phyloP scores from a whole-genome alignment of 495 filamentous ascomycete genomes.

The Coniosporium apollinis region DNA sequence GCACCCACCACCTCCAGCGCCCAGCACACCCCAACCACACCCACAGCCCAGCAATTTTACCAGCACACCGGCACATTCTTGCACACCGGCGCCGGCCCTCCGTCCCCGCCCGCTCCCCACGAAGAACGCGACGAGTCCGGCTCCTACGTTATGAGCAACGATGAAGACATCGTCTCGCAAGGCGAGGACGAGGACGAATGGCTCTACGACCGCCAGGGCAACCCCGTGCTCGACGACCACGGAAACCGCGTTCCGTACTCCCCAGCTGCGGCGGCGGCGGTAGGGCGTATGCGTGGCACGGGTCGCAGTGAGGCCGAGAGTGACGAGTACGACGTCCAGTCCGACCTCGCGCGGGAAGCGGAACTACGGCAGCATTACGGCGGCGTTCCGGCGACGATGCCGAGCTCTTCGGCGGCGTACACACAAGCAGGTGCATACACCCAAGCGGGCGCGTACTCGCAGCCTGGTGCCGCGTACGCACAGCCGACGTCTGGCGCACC shows the following conservation, averaged over 20 bases:
- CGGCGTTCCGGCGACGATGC: conserved; percentile 5
- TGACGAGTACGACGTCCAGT: conserved; percentile 37
- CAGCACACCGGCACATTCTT: conserved; percentile 16
- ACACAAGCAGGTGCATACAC: neutral
- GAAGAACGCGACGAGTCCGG: conserved; percentile 23
- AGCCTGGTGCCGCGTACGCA: conserved; percentile 7
- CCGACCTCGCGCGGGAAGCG: conserved; percentile 30
- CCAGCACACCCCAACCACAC: conserved; percentile 14
- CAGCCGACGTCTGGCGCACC: conserved; percentile 15
- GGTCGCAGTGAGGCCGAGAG: conserved; percentile 26
- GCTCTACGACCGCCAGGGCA: too few relatives aligned
- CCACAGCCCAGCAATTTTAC: conserved; percentile 10
- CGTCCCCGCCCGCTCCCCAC: conserved; percentile 8
- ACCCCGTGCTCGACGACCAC: conserved; percentile 31
- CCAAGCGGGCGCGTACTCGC: neutral
- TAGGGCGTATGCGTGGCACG: too few relatives aligned
- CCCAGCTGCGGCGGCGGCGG: too few relatives aligned
- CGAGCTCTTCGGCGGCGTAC: conserved; percentile 6
- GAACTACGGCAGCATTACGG: conserved; percentile 32
- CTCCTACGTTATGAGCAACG: conserved; percentile 34
- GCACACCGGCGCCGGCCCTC: conserved; percentile 9
- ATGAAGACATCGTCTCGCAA: conserved; percentile 27
- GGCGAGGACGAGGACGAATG: conserved; percentile 42
- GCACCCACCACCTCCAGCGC: conserved; percentile 8
- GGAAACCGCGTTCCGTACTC: conserved; percentile 27